Conservation (phyloP, 805 yeast species). For the Wickerhamomyces strasburgensis region DNA sequence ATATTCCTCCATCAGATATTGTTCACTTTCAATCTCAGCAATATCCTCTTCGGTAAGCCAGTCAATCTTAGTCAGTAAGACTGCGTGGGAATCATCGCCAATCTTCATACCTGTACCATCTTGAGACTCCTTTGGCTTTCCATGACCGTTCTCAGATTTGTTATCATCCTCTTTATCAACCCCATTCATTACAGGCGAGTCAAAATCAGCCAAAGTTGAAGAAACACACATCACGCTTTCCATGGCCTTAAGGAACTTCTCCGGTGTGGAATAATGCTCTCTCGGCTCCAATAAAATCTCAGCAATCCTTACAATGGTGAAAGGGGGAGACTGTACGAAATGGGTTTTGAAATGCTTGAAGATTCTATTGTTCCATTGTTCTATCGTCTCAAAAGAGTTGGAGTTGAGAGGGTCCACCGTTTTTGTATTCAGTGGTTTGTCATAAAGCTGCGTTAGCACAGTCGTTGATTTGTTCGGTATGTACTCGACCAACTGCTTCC, state of each 20-base stretch:
- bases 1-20: constrained; percentile 15
- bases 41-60: constrained; percentile 24
- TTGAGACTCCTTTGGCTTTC: no score
- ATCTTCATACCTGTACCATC: constrained; percentile 7
- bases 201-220: constrained; percentile 14
- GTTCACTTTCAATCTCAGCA: constrained; percentile 17
- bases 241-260: constrained; percentile 43
- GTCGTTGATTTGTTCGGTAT: constrained; percentile 9
- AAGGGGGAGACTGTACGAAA: constrained; percentile 33
- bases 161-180: constrained; percentile 3
- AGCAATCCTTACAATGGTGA: constrained; percentile 42
- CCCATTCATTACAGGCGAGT: not conserved
- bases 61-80: constrained; percentile 20
- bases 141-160: not conserved
- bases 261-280: constrained; percentile 31
- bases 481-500: constrained; percentile 7
- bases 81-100: constrained; percentile 21
- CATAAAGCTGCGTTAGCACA: constrained; percentile 8
- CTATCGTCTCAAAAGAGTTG: not conserved
- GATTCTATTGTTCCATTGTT: constrained; percentile 1
- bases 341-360: constrained; percentile 8
- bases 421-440: not conserved
- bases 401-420: constrained; percentile 12
- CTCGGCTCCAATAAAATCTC: constrained; percentile 44
- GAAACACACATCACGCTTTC: constrained; percentile 21